Percentiles rank a stretch among this genome's conserved stretches.
Conservation (phyloP, 306 rosid species). For the Inga leiocalycina region DNA sequence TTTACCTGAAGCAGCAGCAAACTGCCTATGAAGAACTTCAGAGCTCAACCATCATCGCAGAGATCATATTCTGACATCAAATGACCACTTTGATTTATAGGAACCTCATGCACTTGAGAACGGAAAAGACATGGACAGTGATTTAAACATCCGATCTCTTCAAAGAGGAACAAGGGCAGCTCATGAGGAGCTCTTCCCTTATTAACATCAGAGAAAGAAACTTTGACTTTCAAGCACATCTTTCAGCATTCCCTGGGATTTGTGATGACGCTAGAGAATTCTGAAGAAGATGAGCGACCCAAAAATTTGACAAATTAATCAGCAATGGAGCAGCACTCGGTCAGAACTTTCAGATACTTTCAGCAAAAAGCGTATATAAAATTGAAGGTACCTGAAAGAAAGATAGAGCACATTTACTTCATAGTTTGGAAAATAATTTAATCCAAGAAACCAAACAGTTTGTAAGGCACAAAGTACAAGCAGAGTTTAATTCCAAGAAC, state of each 20-base stretch:
- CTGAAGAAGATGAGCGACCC: slow-evolving; percentile 10
- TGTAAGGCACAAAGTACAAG: neutral
- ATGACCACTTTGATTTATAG: slow-evolving; percentile 39
- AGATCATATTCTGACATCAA: slow-evolving; percentile 49
- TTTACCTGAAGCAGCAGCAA: slow-evolving; percentile 31
- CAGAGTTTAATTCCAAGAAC: neutral
- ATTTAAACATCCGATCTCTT: slow-evolving; percentile 52
- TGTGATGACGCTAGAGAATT: slow-evolving; percentile 44
- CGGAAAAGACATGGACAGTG: slow-evolving; percentile 32
- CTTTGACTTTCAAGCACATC: slow-evolving; percentile 74
- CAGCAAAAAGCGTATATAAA: neutral
- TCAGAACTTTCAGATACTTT: slow-evolving; percentile 30
- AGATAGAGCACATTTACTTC: slow-evolving; percentile 8
- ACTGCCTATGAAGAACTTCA: slow-evolving; percentile 33
- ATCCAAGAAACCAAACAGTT: neutral
- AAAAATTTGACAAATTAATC: slow-evolving; percentile 8
- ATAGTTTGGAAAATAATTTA: slow-evolving; percentile 23
- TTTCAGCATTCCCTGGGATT: slow-evolving; percentile 89
- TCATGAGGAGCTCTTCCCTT: slow-evolving; percentile 46
- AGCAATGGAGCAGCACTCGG: slow-evolving; percentile 27
- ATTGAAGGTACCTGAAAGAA: slow-evolving; percentile 42
- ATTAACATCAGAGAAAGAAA: slow-evolving; percentile 46
- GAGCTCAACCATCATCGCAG: slow-evolving; percentile 76
- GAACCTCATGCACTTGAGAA: slow-evolving; percentile 42
- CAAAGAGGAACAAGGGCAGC: slow-evolving; percentile 49